These are phyloP conservation scores for Globisporangium nagaii DNA, from an alignment of 352 stramenopile genomes.

Conservation along the genomic window DNA sequence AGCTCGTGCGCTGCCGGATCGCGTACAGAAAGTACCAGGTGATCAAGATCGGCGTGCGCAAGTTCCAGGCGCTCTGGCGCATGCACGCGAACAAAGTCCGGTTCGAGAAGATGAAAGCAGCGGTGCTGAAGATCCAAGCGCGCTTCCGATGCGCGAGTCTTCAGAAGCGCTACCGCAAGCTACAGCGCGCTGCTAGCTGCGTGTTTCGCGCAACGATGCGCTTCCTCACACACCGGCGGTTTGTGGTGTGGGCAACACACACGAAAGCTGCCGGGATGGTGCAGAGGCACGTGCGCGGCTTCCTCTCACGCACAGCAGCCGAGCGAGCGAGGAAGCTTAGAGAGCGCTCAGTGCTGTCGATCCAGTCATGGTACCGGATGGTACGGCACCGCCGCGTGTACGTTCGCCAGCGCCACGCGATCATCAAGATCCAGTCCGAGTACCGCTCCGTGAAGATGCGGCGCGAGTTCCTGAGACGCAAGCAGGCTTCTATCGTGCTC, in stretches of 20 bases:
- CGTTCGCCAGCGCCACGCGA: conserved; percentile 16
- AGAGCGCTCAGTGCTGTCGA: conserved; percentile 21
- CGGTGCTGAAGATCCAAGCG: conserved; percentile 27
- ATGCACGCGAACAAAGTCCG: conserved; percentile 22
- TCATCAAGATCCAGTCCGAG: conserved; percentile 40
- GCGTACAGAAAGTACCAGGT: conserved; percentile 33
- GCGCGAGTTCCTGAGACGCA: conserved; percentile 38
- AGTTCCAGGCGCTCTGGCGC: conserved; percentile 50
- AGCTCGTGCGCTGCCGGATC: conserved; percentile 33
- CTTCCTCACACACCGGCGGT: conserved; percentile 40
- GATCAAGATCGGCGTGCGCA: conserved; percentile 26
- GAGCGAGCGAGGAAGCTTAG: conserved; percentile 54
- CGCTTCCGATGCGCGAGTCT: conserved; percentile 25
- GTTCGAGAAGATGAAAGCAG: conserved; percentile 7
- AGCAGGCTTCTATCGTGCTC: conserved; percentile 53
- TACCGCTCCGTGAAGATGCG: conserved; percentile 35
- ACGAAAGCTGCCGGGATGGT: conserved; percentile 32
- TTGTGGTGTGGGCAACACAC: conserved; percentile 26
- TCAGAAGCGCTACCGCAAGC: conserved; percentile 18
- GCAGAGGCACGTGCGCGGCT: conserved; percentile 43
- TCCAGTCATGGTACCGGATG: conserved; percentile 69
- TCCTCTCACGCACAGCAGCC: conserved; percentile 51
- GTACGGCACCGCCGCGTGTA: conserved; percentile 24
- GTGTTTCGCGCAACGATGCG: conserved; percentile 30
- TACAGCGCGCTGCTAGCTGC: conserved; percentile 23